phyloP scores from a whole-genome alignment of 2,329 filamentous ascomycete species.

The Onygenales sp. region DNA sequence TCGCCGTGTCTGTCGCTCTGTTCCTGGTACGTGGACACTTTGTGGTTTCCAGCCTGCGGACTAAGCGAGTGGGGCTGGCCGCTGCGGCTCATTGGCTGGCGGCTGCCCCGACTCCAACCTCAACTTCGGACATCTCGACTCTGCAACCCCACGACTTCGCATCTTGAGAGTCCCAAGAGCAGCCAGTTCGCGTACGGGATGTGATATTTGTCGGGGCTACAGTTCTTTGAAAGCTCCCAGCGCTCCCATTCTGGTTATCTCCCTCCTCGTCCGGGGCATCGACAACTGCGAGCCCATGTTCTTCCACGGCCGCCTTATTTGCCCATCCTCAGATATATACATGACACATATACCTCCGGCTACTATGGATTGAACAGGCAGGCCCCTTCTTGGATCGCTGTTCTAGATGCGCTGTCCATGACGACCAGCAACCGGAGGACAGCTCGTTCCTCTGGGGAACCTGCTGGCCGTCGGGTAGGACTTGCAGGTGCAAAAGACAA shows the following conservation, averaged over 20 bases:
- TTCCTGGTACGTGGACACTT: constrained; percentile 30
- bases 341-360: neutral
- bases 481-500: neutral
- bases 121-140: neutral
- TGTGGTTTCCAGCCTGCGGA: constrained; percentile 16
- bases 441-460: neutral
- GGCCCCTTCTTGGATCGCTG: neutral
- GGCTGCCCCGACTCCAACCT: neutral
- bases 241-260: too few species aligned
- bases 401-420: neutral
- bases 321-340: neutral
- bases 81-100: constrained; percentile 17
- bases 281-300: neutral
- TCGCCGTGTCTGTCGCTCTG: constrained; percentile 3
- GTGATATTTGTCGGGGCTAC: too few species aligned
- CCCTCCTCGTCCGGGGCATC: too few species aligned
- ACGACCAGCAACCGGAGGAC: neutral
- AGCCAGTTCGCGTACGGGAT: too few species aligned
- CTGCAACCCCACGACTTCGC: too few species aligned
- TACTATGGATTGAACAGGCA: neutral
- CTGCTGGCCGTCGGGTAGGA: neutral
- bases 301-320: neutral
- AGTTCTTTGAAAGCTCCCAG: too few species aligned
- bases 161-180: too few species aligned
- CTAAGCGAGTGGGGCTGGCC: constrained; percentile 25